These are phyloP conservation scores for Psophocarpus tetragonolobus DNA, from an alignment of 306 rosid species.

Conservation along the genomic window DNA sequence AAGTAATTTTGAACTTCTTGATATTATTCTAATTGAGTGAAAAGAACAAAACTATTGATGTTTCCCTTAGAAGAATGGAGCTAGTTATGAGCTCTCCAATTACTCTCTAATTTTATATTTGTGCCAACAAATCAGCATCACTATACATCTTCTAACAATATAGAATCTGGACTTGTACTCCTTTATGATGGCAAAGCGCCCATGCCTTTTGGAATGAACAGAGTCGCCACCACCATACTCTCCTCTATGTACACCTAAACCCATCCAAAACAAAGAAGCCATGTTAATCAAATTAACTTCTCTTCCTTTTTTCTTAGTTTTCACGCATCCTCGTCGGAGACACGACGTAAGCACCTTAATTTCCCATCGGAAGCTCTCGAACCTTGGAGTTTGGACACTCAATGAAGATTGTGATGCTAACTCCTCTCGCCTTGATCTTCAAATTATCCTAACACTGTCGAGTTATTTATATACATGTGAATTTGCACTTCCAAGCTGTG, in stretches of 20 bases:
- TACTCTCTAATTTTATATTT: not conserved
- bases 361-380: no score
- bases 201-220: slow-evolving; percentile 17
- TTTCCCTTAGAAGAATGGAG: not conserved
- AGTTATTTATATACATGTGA: not conserved
- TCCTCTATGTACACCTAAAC: slow-evolving; percentile 35
- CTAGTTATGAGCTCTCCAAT: not conserved
- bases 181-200: slow-evolving; percentile 35
- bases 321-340: no score
- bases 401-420: not conserved
- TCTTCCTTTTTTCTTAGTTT: no score
- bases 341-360: no score
- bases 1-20: not conserved
- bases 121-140: slow-evolving; percentile 45
- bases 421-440: no score
- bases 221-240: slow-evolving; percentile 2
- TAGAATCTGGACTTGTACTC: slow-evolving; percentile 47
- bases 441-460: not conserved
- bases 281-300: not conserved
- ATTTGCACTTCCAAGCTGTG: not conserved
- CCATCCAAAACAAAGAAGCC: slow-evolving; percentile 34
- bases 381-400: no score
- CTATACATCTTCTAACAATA: slow-evolving; percentile 45
- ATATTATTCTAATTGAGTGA: not conserved
- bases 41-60: not conserved